phyloP scores from a whole-genome alignment of 768 basidiomycete genomes.

The Leccinum longicurvipes region DNA sequence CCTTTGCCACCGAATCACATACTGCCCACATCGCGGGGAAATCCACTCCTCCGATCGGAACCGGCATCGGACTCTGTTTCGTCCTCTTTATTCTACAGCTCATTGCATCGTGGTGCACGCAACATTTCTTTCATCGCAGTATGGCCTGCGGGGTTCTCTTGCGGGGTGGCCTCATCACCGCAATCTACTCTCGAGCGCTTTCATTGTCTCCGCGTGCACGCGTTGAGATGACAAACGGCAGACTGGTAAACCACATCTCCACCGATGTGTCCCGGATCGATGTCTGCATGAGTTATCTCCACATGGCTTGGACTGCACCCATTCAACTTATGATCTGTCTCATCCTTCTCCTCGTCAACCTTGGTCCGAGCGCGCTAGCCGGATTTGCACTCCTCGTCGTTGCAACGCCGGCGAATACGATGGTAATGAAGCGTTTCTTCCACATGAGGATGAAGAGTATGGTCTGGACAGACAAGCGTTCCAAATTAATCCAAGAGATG shows the following conservation, averaged over 20 bases:
- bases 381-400: conserved; percentile 65
- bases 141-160: conserved; percentile 77
- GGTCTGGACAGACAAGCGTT: too few relatives aligned
- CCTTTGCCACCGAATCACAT: conserved; percentile 65
- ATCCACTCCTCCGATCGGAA: conserved; percentile 41
- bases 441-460: too few relatives aligned
- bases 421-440: conserved; percentile 64
- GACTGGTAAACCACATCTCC: too few relatives aligned
- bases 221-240: conserved; percentile 78
- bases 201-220: conserved; percentile 75
- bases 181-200: conserved; percentile 78
- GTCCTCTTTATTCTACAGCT: conserved; percentile 67
- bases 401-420: conserved; percentile 70
- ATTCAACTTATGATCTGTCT: conserved; percentile 79
- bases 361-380: conserved; percentile 59
- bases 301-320: too few relatives aligned
- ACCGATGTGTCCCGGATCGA: conserved; percentile 90
- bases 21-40: conserved; percentile 39
- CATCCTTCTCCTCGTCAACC: conserved; percentile 64
- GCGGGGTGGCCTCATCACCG: conserved; percentile 82
- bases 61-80: conserved; percentile 72
- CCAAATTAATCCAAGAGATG: too few relatives aligned
- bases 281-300: conserved; percentile 78
- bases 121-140: too few relatives aligned
- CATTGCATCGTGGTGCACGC: conserved; percentile 59